Conservation (phyloP, 192 early-diverging fungal genomes). For the Coemansia sp. region DNA sequence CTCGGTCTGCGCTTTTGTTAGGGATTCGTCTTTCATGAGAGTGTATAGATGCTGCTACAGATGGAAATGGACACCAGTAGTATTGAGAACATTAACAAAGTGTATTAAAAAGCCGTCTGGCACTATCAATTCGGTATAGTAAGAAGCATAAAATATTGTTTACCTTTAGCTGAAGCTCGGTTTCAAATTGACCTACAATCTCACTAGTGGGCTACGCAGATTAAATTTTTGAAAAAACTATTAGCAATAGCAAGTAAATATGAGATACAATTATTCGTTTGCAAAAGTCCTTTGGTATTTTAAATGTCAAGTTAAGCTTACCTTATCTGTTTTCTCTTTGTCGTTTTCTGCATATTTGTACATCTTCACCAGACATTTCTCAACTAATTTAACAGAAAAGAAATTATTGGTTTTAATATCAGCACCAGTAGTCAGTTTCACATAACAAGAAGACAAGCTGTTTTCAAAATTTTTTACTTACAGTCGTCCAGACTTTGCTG, state of each 20-base stretch:
- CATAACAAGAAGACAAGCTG: background rate
- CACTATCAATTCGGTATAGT: too few species aligned
- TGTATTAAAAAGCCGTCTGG: background rate
- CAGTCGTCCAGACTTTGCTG: background rate
- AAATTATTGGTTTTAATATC: background rate
- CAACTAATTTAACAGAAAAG: background rate
- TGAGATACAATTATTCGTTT: background rate
- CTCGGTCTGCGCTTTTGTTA: constrained; percentile 30
- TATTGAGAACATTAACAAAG: background rate
- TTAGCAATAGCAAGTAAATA: background rate
- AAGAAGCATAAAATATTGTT: background rate
- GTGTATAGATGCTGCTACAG: constrained; percentile 38
- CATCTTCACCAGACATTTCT: constrained; percentile 4
- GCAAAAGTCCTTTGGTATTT: background rate
- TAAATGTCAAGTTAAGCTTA: background rate
- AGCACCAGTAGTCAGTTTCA: background rate
- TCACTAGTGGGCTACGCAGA: constrained; percentile 1
- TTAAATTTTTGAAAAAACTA: background rate
- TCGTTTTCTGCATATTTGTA: background rate
- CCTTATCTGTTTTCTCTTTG: background rate
- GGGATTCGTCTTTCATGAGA: constrained; percentile 17
- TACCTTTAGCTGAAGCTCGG: constrained; percentile 52
- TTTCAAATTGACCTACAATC: constrained; percentile 27
- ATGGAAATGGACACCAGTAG: background rate
- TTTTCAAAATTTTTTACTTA: background rate